A percentile compares a stretch with the other conserved stretches of the same genome.
phyloP scores from a whole-genome alignment of 202 grass and related monocot genomes.

The Saccharum hybrid region DNA sequence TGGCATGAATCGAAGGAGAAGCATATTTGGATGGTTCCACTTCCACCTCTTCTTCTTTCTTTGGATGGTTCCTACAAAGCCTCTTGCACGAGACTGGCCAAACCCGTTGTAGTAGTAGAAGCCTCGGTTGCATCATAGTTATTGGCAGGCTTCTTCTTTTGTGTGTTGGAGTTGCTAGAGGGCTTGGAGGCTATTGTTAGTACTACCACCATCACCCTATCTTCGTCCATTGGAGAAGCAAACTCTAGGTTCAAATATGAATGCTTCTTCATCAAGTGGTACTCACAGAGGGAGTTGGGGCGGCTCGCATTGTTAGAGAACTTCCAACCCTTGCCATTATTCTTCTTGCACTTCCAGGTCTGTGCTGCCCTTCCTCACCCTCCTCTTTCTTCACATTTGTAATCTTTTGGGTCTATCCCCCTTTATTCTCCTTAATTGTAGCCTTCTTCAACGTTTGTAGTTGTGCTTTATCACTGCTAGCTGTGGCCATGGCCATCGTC shows the following conservation, averaged over 20 bases:
- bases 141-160: slow-evolving; percentile 40
- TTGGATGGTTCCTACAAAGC: not conserved
- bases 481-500: too few relatives aligned
- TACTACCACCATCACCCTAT: not conserved
- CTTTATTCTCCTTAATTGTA: not conserved
- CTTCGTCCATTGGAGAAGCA: too few relatives aligned
- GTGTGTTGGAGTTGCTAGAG: slow-evolving; percentile 5
- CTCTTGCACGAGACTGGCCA: slow-evolving; percentile 51
- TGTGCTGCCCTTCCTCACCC: not conserved
- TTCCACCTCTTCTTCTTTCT: slow-evolving; percentile 20
- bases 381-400: not conserved
- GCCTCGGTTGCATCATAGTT: not conserved
- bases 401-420: not conserved
- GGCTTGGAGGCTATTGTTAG: not conserved
- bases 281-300: slow-evolving; percentile 49
- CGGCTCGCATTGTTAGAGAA: not conserved
- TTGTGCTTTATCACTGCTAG: too few relatives aligned
- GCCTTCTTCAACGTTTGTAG: not conserved
- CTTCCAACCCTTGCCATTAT: slow-evolving; percentile 50
- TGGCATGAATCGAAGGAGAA: not conserved
- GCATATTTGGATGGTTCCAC: not conserved
- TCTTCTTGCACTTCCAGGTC: slow-evolving; percentile 62
- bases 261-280: slow-evolving; percentile 46
- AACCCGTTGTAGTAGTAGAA: slow-evolving; percentile 80
- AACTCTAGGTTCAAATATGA: not conserved